Evolutionary conservation across 352 stramenopile species (phyloP).

Genomic region (Albugo candida): DNA sequence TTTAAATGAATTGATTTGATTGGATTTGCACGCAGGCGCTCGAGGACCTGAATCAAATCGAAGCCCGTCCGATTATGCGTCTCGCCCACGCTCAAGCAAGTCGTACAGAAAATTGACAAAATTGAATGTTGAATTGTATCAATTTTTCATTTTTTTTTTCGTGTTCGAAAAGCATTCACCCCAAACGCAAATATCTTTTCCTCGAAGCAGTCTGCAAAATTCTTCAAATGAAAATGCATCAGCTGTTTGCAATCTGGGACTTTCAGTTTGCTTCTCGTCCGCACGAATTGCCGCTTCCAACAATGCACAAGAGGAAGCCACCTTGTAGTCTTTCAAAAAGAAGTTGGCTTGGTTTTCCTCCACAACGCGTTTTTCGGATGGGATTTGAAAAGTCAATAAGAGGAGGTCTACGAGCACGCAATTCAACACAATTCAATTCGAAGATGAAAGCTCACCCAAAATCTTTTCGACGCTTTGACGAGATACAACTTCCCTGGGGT

Average conservation of each 20-base stretch:
- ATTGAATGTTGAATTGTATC: not conserved
- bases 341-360: conserved; percentile 43
- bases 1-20: conserved; percentile 1
- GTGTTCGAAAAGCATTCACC: conserved; percentile 70
- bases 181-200: conserved; percentile 67
- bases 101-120: not conserved
- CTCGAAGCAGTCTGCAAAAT: conserved; percentile 56
- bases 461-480: conserved; percentile 1
- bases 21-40: conserved; percentile 14
- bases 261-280: conserved; percentile 20
- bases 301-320: conserved; percentile 17
- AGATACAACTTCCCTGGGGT: conserved; percentile 1
- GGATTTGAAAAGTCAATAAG: conserved; percentile 62
- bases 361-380: conserved; percentile 68
- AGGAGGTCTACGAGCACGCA: conserved; percentile 20
- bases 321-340: conserved; percentile 58
- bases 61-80: conserved; percentile 59
- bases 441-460: conserved; percentile 1
- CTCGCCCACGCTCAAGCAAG: conserved; percentile 24
- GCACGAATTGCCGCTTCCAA: conserved; percentile 11
- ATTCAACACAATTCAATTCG: not conserved
- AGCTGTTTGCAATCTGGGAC: conserved; percentile 15
- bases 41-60: conserved; percentile 53
- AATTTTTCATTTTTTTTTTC: conserved; percentile 18
- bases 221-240: conserved; percentile 52